Evolutionary conservation across 73 alveolate species (phyloP), one percentile per base, ranked within the genome.

Genomic region (Diophrys sp.): DNA sequence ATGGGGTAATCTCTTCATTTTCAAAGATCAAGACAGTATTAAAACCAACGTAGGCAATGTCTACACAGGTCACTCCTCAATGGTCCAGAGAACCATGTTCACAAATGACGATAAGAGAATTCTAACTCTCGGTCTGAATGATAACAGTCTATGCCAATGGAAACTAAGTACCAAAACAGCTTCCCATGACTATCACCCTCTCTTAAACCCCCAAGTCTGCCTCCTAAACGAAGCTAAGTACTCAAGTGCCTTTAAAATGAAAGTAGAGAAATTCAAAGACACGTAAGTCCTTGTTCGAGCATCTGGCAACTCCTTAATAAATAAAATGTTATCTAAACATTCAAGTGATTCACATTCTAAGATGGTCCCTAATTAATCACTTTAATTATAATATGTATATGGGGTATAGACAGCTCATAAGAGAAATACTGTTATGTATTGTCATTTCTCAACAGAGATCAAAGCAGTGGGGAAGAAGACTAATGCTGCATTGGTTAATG

Each of bases 61-160:
- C 82, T 76, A 74, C 31, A 77, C 89, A n/a, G 96, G 98, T 25
- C 98, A 92, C 75, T 78, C 95, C 8, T 77, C 95, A 31, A 79
- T 75, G 31, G 82, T 92, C 0, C 79, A 87, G 67, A 80, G 81
- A 62, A 55, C 85, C 1, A 83, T 78, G 54, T 73, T 89, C 70
- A 79, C 95, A 0, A 70, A 79, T 62, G 81, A 87, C 70, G 94
- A 92, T 62, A 81, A 77, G 54, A 70, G 82, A 31, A 80, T 92
- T 32, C 69, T 88, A 26, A 73, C 92, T 18, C 73, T 92, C 31
- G 97, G 97, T 0, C 73, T 80, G 24, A 72, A 54, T 70, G 97
- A 92, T 73, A 55, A 75, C 67, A 84, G 94, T 0, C 70, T 92
- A 25, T 78, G 83, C 33, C 90, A 92, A 72, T 92, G 95, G 95